A percentile compares a stretch with the other conserved stretches of the same genome.
Conservation (phyloP, 768 basidiomycete species). For the Suillus paluster region DNA sequence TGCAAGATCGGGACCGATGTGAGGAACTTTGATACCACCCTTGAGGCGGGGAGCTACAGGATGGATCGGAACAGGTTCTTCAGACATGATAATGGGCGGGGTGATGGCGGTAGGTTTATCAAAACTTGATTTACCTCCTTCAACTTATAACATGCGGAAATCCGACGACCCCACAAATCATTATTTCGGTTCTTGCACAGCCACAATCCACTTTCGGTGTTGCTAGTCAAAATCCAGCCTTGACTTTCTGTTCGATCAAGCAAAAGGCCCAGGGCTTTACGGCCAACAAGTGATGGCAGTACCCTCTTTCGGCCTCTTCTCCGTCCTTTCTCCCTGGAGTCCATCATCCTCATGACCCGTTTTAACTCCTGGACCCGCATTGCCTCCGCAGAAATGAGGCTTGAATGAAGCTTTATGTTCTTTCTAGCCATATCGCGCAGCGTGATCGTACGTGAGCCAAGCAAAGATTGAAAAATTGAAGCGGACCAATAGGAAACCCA, state of each 20-base stretch:
- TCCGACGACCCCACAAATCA: background rate
- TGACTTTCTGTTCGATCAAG: background rate
- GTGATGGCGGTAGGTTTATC: background rate
- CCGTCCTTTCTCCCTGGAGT: background rate
- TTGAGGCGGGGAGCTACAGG: conserved; percentile 80
- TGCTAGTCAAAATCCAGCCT: background rate
- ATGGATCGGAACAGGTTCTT: conserved; percentile 50
- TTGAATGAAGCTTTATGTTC: too few relatives aligned
- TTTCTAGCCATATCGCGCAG: too few relatives aligned
- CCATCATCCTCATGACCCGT: background rate
- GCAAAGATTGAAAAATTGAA: too few relatives aligned
- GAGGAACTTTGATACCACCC: conserved; percentile 66
- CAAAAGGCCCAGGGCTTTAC: background rate
- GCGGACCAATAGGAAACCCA: too few relatives aligned
- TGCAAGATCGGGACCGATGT: conserved; percentile 79
- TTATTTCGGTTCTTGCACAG: conserved; percentile 3
- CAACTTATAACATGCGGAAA: conserved; percentile 10
- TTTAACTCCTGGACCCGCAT: background rate
- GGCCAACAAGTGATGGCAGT: background rate
- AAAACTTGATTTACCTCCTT: background rate
- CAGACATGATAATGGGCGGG: conserved; percentile 41
- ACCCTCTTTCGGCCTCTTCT: background rate
- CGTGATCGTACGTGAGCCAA: too few relatives aligned
- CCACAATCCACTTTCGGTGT: background rate
- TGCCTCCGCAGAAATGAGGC: background rate